Evolutionary conservation across 176 grass and related monocot genomes (phyloP), one percentile per base, ranked within the genome.

Genomic region (Neostapfia colusana): DNA sequence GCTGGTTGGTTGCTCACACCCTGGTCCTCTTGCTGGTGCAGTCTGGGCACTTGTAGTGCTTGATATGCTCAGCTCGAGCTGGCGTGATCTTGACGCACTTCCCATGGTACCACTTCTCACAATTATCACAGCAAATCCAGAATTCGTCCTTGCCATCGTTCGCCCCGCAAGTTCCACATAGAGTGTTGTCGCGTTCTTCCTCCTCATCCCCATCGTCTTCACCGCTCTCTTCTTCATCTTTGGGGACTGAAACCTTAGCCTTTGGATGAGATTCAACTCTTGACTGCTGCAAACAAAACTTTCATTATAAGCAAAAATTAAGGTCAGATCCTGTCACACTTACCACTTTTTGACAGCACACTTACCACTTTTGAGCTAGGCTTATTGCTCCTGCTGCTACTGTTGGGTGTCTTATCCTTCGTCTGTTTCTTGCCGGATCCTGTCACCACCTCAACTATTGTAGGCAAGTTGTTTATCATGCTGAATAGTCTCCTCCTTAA

Each of bases 21-120:
- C 82, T 87, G 66, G 85, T 65, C 84, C 92, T 98, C 75, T 91
- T 93, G 83, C 77, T 84, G 70, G 61, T 90, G 84, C 95, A 98
- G 27, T 91, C 91, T 0, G 95, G 91, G 89, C 95, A 98, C 40
- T 91, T 93, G 84, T 98, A 98, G 49, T 94, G 95, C 87, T 98
- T 98, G 79, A 98, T 98, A 27, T 98, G 95, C 89, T 98, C 95
- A 1, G 91, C 91, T n/a, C 89, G 85, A 17, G 95, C 95, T 0
- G 94, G 86, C 8, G 94, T 97, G 69, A 98, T 89, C 84, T 86
- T 98, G 25, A 98, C 95, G 20, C 95, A 98, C 72, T 89, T 90
- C 0, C 95, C 95, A 15, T 98, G 95, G 69, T 92, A 98, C 95
- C 91, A 98, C 74, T 83, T 85, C 82, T 98, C 91, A 12, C 95